Conservation (phyloP, 208 protist species). For the Crithidia expoeki region DNA sequence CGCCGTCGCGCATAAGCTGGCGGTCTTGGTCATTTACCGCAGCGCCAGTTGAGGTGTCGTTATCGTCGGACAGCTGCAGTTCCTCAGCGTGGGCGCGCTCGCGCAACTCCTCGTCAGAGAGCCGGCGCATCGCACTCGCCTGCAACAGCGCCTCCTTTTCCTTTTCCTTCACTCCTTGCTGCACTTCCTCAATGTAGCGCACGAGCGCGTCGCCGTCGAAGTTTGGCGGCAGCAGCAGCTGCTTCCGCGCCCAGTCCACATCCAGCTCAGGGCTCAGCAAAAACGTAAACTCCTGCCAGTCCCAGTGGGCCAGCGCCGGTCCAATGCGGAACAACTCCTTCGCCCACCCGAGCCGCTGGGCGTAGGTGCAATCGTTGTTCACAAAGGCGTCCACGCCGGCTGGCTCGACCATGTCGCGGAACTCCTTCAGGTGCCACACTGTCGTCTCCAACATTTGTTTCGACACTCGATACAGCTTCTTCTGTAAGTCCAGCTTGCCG, state of each 20-base stretch:
- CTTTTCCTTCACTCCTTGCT: conserved; percentile 70
- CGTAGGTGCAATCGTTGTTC: conserved; percentile 90
- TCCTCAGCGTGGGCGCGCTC: conserved; percentile 54
- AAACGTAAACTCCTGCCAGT: conserved; percentile 92
- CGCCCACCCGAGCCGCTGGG: conserved; percentile 85
- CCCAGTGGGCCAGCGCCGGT: conserved; percentile 79
- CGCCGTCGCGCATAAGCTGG: conserved; percentile 10
- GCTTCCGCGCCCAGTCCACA: conserved; percentile 74
- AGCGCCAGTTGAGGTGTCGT: background rate
- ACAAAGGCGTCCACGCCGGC: conserved; percentile 84
- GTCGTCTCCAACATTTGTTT: conserved; percentile 91
- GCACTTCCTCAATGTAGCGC: conserved; percentile 87
- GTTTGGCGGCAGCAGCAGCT: conserved; percentile 82
- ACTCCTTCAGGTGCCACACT: conserved; percentile 90
- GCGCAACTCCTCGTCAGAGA: conserved; percentile 47
- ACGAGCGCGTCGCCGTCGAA: conserved; percentile 89
- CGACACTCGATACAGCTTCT: conserved; percentile 81
- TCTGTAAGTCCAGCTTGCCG: conserved; percentile 79
- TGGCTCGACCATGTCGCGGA: conserved; percentile 77
- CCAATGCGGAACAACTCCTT: conserved; percentile 90
- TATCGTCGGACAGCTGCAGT: conserved; percentile 47
- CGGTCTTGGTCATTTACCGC: conserved; percentile 6
- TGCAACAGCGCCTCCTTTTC: conserved; percentile 63
- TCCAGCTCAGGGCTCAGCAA: conserved; percentile 78
- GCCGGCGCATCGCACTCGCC: conserved; percentile 57